Evolutionary conservation across 148 eudicot species (phyloP), one percentile per base, ranked within the genome.

Genomic region (Simmondsia chinensis): DNA sequence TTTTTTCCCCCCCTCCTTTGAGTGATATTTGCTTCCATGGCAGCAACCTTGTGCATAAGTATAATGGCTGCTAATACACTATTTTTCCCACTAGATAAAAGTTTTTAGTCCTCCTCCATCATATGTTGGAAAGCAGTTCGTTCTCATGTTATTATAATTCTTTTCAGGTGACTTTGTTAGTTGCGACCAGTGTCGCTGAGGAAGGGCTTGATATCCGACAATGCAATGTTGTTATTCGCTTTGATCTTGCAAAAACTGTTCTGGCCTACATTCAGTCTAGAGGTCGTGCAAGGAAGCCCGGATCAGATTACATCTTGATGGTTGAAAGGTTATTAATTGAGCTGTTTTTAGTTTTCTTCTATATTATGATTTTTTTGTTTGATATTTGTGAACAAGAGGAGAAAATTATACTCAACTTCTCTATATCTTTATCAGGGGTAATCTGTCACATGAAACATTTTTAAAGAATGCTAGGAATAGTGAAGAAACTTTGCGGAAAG

Each of bases 121-220:
- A 16, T 28, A 29, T 25, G 22, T 31, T 14, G 31, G 18, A 42
- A 39, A 33, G 9, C 23, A 46, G 28, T 14, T 19, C 54, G 39
- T 33, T 23, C 17, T 26, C 20, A 23, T 25, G 14, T 48, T 14
- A 22, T 48, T 31, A 14, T 10, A 32, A 47, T 56, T 50, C 41
- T 31, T 50, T 64, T 33, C 43, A 91, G 97, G 85, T 91, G 35
- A 91, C 95, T 54, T 62, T 91, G 73, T 73, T 91, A 59, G 97
- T 91, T 47, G 97, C 97, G 59, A 91, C 97, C 20, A 91, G 97
- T 70, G 97, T 91, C 52, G 95, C 97, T 63, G 97, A 91, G 81
- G 97, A 91, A 80, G 97, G 97, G 27, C 97, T 91, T 57, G 97
- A 91, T 66, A 91, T 91, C 37, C 82, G 97, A 34, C 97, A 91